These are phyloP conservation scores for Pezicula carpinea DNA, from an alignment of 2,329 filamentous ascomycete species.

Conservation along the genomic window DNA sequence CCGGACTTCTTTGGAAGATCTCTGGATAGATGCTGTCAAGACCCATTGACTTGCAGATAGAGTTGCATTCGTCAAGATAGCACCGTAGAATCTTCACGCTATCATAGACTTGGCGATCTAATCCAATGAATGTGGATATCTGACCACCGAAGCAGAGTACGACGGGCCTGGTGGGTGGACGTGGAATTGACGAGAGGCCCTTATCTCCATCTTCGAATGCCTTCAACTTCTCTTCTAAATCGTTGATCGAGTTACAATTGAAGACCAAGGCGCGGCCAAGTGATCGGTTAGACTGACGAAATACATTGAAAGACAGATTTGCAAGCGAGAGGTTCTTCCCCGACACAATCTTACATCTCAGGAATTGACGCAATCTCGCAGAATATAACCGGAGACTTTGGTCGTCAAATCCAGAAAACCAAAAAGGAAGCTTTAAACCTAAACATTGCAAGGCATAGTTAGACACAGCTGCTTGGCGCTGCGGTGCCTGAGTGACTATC, in stretches of 20 bases:
- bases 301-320: slow-evolving; percentile 30
- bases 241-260: slow-evolving; percentile 20
- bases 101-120: slow-evolving; percentile 1
- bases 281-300: slow-evolving; percentile 25
- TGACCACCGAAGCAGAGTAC: slow-evolving; percentile 31
- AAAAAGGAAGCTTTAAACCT: slow-evolving; percentile 12
- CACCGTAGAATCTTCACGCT: slow-evolving; percentile 4
- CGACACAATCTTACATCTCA: slow-evolving; percentile 5
- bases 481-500: slow-evolving; percentile 6
- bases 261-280: slow-evolving; percentile 23
- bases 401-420: slow-evolving; percentile 17
- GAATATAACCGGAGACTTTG: slow-evolving; percentile 16
- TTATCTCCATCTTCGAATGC: slow-evolving; percentile 2
- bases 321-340: slow-evolving; percentile 14
- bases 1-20: slow-evolving; percentile 9
- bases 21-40: slow-evolving; percentile 9
- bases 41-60: slow-evolving; percentile 1
- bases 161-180: slow-evolving; percentile 18
- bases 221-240: slow-evolving; percentile 21
- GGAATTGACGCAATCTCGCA: slow-evolving; percentile 7
- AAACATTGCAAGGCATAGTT: no score
- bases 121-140: slow-evolving; percentile 3
- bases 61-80: slow-evolving; percentile 12
- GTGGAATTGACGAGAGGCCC: slow-evolving; percentile 3
- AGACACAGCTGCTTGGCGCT: no score